phyloP scores from a whole-genome alignment of 2,329 filamentous ascomycete genomes.

The Calonectria montana region DNA sequence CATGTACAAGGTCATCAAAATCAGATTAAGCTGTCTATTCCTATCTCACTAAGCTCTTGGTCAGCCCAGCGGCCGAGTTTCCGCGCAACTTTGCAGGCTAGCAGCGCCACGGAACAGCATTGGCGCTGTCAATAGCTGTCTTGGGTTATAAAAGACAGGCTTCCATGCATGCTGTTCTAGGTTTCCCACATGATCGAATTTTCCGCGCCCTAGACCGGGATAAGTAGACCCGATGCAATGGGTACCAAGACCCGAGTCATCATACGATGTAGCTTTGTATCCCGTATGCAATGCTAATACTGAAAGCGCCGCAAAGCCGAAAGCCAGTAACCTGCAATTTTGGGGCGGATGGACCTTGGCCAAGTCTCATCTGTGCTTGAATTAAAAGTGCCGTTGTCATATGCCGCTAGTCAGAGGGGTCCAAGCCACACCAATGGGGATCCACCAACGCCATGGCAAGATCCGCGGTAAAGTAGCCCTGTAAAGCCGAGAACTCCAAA shows the following conservation, averaged over 20 bases:
- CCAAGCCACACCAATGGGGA: too few species aligned
- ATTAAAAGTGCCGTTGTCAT: conserved; percentile 1
- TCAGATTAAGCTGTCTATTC: neutral
- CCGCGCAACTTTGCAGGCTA: neutral
- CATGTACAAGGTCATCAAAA: neutral
- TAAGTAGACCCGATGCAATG: neutral
- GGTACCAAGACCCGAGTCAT: neutral
- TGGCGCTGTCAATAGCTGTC: neutral
- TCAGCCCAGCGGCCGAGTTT: neutral
- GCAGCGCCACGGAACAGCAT: neutral
- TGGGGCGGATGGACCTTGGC: neutral
- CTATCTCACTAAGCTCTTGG: conserved; percentile 7
- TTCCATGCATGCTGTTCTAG: neutral
- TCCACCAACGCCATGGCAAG: too few species aligned
- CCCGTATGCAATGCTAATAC: too few species aligned
- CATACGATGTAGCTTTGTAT: neutral
- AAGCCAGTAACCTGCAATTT: neutral
- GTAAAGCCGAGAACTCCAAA: too few species aligned
- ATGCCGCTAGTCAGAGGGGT: neutral
- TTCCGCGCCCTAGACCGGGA: neutral
- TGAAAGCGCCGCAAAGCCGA: neutral
- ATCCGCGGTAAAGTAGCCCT: too few species aligned
- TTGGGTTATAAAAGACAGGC: neutral
- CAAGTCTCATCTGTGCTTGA: neutral
- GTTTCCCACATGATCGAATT: neutral